phyloP scores from a whole-genome alignment of 2,329 filamentous ascomycete genomes.

The Exophiala alcalophila region DNA sequence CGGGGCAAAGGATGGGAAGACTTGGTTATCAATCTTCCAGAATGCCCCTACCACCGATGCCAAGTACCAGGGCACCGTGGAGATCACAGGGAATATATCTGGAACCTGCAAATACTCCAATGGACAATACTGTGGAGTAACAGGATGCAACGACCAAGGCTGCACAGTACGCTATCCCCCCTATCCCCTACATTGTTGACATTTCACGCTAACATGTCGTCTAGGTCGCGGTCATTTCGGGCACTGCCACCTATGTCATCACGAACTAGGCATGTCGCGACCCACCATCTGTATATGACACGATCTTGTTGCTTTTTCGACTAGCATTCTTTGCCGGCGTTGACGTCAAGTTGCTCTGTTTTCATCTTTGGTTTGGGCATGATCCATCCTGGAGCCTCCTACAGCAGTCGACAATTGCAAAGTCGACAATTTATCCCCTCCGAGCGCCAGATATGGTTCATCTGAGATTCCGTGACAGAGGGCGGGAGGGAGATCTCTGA shows the following conservation, averaged over 20 bases:
- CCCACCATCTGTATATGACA: conserved; percentile 20
- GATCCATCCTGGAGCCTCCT: conserved; percentile 9
- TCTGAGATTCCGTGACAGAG: no score
- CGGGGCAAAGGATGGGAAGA: conserved; percentile 62
- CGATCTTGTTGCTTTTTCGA: conserved; percentile 25
- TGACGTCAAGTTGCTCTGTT: conserved; percentile 23
- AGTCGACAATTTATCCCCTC: no score
- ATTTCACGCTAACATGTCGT: conserved; percentile 16
- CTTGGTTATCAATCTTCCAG: conserved; percentile 79
- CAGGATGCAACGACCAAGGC: conserved; percentile 55
- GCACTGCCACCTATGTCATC: conserved; percentile 51
- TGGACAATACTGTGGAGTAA: conserved; percentile 58
- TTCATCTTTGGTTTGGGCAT: conserved; percentile 13
- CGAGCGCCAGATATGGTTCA: no score
- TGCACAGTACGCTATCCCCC: conserved; percentile 69
- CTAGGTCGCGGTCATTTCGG: conserved; percentile 50
- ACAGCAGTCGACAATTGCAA: conserved; percentile 11
- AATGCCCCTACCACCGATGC: conserved; percentile 73
- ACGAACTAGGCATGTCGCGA: conserved; percentile 26
- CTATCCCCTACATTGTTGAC: conserved; percentile 1
- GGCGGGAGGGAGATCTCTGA: no score
- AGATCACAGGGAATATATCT: conserved; percentile 65
- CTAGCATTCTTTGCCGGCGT: conserved; percentile 24
- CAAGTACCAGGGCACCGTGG: conserved; percentile 73
- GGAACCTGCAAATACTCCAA: conserved; percentile 64